Evolutionary conservation across 163 green algal species (phyloP).

Genomic region (Coccomyxa subellipsoidea): DNA sequence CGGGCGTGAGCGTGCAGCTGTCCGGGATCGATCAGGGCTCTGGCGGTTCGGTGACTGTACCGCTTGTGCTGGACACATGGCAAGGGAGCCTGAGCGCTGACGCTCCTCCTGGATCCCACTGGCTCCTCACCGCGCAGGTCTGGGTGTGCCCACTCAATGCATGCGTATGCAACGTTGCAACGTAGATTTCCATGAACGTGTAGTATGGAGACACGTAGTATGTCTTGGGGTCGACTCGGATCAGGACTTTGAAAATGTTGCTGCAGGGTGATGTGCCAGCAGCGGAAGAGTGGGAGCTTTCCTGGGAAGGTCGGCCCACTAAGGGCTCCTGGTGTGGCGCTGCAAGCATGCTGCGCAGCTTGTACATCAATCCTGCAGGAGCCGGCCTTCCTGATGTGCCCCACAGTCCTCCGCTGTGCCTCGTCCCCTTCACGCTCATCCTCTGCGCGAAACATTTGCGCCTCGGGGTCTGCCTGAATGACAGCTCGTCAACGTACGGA

Average conservation of each 20-base stretch:
- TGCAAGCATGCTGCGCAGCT: neutral
- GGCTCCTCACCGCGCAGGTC: neutral
- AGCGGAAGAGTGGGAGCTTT: neutral
- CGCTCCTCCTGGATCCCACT: neutral
- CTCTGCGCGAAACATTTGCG: neutral
- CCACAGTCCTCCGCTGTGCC: neutral
- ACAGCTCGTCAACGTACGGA: neutral
- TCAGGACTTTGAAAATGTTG: too few species aligned
- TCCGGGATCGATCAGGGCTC: neutral
- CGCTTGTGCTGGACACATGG: neutral
- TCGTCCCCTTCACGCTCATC: neutral
- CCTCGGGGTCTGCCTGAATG: neutral
- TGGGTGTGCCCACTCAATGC: neutral
- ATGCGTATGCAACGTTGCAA: too few species aligned
- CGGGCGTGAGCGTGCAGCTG: neutral
- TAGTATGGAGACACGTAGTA: too few species aligned
- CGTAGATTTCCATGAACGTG: too few species aligned
- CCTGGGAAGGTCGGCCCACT: neutral
- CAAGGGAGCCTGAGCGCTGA: neutral
- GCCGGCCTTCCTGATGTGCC: neutral
- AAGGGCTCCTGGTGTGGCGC: neutral
- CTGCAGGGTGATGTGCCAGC: neutral
- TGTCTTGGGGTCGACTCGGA: too few species aligned
- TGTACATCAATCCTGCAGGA: neutral
- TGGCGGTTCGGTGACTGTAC: neutral